These are phyloP conservation scores for Trichomonas gallinae DNA, from an alignment of 208 protist species.

Conservation along the genomic window DNA sequence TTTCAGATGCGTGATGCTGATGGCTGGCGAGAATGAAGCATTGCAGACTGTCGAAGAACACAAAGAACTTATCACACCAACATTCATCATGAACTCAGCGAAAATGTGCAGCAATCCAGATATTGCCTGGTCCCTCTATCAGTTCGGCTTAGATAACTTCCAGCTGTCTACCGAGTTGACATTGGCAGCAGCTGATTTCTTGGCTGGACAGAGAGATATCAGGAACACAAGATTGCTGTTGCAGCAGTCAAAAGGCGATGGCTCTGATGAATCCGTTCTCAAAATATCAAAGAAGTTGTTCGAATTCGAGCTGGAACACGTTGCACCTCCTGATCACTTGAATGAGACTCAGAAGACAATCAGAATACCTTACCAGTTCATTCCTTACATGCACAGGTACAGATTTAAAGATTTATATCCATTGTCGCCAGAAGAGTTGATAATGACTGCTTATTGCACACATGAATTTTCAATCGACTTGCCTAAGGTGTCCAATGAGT, in stretches of 20 bases:
- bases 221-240: neutral
- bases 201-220: neutral
- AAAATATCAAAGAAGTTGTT: neutral
- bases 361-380: neutral
- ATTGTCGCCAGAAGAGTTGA: neutral
- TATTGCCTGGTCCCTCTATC: neutral
- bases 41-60: neutral
- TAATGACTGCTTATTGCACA: neutral
- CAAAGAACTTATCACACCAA: neutral
- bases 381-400: conserved; percentile 5
- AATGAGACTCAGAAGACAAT: conserved; percentile 11
- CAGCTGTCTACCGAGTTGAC: neutral
- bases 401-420: neutral
- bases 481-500: neutral
- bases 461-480: neutral
- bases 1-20: neutral
- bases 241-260: neutral
- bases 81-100: neutral
- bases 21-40: neutral
- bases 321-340: neutral
- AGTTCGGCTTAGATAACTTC: neutral
- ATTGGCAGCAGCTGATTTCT: neutral
- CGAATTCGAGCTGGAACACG: neutral
- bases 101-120: neutral
- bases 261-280: neutral